These are phyloP conservation scores for Trichoderma koningiopsis DNA, from an alignment of 2,329 filamentous ascomycete genomes.

Conservation along the genomic window DNA sequence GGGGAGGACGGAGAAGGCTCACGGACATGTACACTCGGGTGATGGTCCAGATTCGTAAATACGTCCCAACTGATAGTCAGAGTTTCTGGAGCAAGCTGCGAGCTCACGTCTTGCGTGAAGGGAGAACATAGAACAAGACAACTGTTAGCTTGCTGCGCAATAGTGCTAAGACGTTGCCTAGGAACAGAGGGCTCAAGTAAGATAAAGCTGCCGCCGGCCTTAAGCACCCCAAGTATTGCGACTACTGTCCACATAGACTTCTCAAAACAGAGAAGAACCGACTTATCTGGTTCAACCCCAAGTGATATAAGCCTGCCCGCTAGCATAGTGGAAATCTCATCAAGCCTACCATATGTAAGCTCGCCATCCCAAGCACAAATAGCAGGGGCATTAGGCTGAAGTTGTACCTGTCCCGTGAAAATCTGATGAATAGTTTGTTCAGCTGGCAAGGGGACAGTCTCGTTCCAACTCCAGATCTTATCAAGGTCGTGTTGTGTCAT, in stretches of 20 bases:
- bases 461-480: too few species aligned
- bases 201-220: background rate
- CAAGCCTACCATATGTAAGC: too few species aligned
- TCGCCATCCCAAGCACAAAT: too few species aligned
- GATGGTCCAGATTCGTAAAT: background rate
- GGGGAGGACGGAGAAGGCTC: background rate
- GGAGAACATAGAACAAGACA: background rate
- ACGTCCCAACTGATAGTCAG: background rate
- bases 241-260: background rate
- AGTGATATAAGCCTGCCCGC: constrained; percentile 5
- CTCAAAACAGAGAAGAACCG: background rate
- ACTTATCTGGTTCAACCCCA: constrained; percentile 7
- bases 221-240: background rate
- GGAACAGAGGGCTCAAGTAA: constrained; percentile 25
- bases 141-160: background rate
- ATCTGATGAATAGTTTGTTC: too few species aligned
- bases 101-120: background rate
- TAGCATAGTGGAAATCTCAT: too few species aligned
- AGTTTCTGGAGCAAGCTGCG: background rate
- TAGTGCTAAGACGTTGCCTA: constrained; percentile 3
- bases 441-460: too few species aligned
- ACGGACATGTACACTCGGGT: background rate
- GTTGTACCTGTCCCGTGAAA: too few species aligned
- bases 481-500: too few species aligned
- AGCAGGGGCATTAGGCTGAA: too few species aligned